phyloP scores from a whole-genome alignment of 2,329 filamentous ascomycete species.

The Fusarium pseudocircinatum region DNA sequence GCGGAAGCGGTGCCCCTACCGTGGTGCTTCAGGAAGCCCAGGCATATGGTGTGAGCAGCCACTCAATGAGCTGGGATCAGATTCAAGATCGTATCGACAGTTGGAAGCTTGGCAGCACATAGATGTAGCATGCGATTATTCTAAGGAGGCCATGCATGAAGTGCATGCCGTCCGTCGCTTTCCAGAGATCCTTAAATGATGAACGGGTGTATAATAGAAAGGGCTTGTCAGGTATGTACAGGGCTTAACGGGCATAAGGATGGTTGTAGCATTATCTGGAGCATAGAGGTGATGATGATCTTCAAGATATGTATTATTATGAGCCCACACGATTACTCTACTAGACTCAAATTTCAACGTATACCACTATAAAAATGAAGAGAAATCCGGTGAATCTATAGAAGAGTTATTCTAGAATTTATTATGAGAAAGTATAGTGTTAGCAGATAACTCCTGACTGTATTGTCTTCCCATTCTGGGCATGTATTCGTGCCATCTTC shows the following conservation, averaged over 20 bases:
- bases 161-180: neutral
- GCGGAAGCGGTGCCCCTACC: slow-evolving; percentile 87
- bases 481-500: slow-evolving; percentile 13
- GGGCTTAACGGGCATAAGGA: slow-evolving; percentile 12
- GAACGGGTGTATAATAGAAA: slow-evolving; percentile 40
- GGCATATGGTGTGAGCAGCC: slow-evolving; percentile 73
- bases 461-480: slow-evolving; percentile 11
- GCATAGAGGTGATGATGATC: slow-evolving; percentile 13
- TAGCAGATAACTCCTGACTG: slow-evolving; percentile 22
- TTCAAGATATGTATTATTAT: slow-evolving; percentile 34
- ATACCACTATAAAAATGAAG: slow-evolving; percentile 2
- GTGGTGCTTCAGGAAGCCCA: slow-evolving; percentile 94
- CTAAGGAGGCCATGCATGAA: neutral
- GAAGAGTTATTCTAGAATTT: neutral
- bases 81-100: slow-evolving; percentile 86
- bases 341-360: slow-evolving; percentile 31
- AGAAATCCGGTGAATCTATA: neutral
- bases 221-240: slow-evolving; percentile 27
- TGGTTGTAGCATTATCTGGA: slow-evolving; percentile 27
- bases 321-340: slow-evolving; percentile 28
- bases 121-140: neutral
- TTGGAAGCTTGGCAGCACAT: slow-evolving; percentile 79
- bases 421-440: slow-evolving; percentile 4
- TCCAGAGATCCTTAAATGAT: neutral
- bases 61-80: slow-evolving; percentile 82